Conservation (phyloP, 2,329 filamentous ascomycete species). For the Ceratocystis destructans region DNA sequence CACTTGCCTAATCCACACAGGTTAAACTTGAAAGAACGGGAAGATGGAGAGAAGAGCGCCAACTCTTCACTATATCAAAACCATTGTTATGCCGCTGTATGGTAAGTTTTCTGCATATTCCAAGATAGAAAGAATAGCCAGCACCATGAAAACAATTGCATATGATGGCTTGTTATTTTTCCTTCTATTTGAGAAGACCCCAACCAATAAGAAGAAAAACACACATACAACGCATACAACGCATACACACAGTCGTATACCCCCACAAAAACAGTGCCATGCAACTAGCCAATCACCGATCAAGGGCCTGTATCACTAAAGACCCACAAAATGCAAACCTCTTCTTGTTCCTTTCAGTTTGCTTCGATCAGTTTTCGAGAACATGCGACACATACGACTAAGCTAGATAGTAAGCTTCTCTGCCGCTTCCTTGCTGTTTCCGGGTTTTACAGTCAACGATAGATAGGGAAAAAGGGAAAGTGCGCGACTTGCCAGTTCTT, state of each 20-base stretch:
- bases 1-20: not conserved
- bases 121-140: too few species aligned
- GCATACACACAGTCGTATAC: not conserved
- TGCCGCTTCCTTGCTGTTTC: conserved; percentile 6
- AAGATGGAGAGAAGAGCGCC: too few species aligned
- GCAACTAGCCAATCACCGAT: not conserved
- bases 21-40: not conserved
- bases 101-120: too few species aligned
- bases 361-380: conserved; percentile 12
- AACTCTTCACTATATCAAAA: too few species aligned
- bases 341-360: conserved; percentile 5
- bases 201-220: not conserved
- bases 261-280: not conserved
- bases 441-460: not conserved
- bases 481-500: not conserved
- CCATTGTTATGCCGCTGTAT: too few species aligned
- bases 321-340: not conserved
- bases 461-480: not conserved
- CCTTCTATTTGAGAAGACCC: too few species aligned
- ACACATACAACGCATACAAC: not conserved
- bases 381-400: conserved; percentile 8
- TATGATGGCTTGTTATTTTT: too few species aligned
- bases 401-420: conserved; percentile 4
- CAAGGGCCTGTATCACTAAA: not conserved
- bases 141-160: too few species aligned